A percentile compares a stretch with the other conserved stretches of the same genome.
Conservation (phyloP, 192 early-diverging fungal species). For the Linnemannia zychae region DNA sequence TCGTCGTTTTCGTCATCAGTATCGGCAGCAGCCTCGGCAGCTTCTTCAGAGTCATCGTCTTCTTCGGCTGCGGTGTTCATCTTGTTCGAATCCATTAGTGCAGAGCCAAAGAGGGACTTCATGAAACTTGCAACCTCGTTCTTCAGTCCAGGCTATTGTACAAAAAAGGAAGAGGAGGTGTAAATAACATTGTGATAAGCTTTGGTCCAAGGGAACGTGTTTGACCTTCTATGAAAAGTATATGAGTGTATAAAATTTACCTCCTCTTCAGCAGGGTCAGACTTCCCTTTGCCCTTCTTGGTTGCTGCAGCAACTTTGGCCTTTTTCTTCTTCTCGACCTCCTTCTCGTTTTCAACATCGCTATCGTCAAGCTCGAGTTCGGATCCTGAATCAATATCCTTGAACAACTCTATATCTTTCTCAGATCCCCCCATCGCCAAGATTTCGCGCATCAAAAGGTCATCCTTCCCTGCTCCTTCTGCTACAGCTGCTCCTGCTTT, state of each 20-base stretch:
- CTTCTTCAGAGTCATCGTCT: conserved; percentile 29
- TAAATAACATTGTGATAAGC: too few species aligned
- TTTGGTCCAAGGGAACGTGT: not conserved
- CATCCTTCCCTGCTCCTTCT: not conserved
- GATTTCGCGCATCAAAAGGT: conserved; percentile 43
- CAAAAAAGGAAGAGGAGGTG: not conserved
- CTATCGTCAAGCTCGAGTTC: conserved; percentile 25
- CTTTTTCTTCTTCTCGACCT: conserved; percentile 16
- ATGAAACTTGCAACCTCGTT: conserved; percentile 48
- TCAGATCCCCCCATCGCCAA: conserved; percentile 52
- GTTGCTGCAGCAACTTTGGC: not conserved
- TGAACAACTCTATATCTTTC: conserved; percentile 37
- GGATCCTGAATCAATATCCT: conserved; percentile 46
- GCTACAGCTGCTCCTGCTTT: not conserved
- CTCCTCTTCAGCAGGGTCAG: conserved; percentile 18
- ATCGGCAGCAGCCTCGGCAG: not conserved
- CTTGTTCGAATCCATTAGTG: conserved; percentile 23
- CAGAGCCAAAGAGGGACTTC: conserved; percentile 50
- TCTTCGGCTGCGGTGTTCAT: conserved; percentile 18
- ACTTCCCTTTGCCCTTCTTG: not conserved
- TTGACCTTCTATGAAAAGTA: not conserved
- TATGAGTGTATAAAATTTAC: not conserved
- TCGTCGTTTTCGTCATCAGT: conserved; percentile 10
- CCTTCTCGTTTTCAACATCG: not conserved
- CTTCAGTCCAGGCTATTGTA: conserved; percentile 34